Evolutionary conservation across 306 rosid genomes (phyloP), one percentile per base, ranked within the genome.

Genomic region (Quercus parvula): DNA sequence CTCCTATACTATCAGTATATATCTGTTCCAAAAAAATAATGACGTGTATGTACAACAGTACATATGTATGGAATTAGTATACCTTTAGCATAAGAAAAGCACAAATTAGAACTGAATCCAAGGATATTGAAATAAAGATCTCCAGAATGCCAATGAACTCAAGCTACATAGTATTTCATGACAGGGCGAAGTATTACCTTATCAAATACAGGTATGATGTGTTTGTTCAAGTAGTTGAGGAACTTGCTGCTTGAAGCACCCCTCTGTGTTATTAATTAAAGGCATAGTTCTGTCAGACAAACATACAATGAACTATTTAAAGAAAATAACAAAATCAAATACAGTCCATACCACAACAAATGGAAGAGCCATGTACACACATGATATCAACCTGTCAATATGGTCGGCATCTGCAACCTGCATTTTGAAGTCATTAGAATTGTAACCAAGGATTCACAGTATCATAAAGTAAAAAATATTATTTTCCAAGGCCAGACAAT

Each of bases 231-330:
- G 70, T 91, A 96, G 87, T 78, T 93, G 61, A 93, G 91, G 75
- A 93, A 91, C 77, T 96, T 96, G 93, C 89, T 91, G 87, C 97
- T 91, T 56, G 98, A 89, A 41, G 99, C 99, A 77, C 99, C 99
- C 80, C 91, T 90, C 99, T 95, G 82, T 71, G 69, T 61, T 68
- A 19, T 15, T 80, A 75, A 78, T 22, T 75, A 35, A 56, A 73
- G 68, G 15, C 27, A 71, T 31, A 18, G 49, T 75, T 18, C 80
- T 46, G 51, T 64, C 19, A 72, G 30, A 61, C 81, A 85, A 25
- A 71, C 44, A 58, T 58, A 71, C 56, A 79, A 22, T 18, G 54
- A 73, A 22, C 33, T 44, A 20, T 20, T 56, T 11, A 72, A 17
- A 73, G 59, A 56, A 57, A 78, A 35, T 75, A 28, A 27, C 33